Conservation (phyloP, 495 filamentous ascomycete species). For the Stereocaulon alpinum region DNA sequence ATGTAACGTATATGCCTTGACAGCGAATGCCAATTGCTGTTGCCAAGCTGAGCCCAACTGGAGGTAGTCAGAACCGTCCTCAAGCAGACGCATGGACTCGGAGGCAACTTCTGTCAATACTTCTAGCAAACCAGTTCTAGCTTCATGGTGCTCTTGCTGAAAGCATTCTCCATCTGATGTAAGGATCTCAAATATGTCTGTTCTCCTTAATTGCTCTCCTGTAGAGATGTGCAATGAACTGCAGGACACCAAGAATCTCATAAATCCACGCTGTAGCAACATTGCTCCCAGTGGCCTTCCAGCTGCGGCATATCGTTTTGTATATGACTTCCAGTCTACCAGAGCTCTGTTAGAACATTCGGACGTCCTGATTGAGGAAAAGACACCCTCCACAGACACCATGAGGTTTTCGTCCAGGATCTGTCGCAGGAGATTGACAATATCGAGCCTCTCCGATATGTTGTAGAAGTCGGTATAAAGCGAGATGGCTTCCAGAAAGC, state of each 20-base stretch:
- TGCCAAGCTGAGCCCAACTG: constrained; percentile 77
- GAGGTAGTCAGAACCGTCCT: constrained; percentile 80
- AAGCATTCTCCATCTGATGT: constrained; percentile 36
- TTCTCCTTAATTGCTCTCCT: constrained; percentile 44
- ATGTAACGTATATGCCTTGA: constrained; percentile 71
- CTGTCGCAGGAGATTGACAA: constrained; percentile 57
- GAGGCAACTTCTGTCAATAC: constrained; percentile 61
- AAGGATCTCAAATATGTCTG: constrained; percentile 67
- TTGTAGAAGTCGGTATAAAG: constrained; percentile 70
- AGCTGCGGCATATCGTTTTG: constrained; percentile 67
- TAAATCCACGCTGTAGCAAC: constrained; percentile 76
- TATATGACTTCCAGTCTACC: constrained; percentile 70
- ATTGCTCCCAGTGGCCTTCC: constrained; percentile 84
- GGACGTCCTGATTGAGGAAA: constrained; percentile 72
- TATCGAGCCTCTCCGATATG: constrained; percentile 52
- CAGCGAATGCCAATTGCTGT: constrained; percentile 73
- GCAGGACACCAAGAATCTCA: constrained; percentile 68
- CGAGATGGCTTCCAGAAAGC: constrained; percentile 75
- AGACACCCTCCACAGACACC: constrained; percentile 71
- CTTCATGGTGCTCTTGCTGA: constrained; percentile 38
- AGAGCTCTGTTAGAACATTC: constrained; percentile 38
- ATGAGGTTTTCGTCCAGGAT: constrained; percentile 76
- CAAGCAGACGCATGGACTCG: constrained; percentile 75
- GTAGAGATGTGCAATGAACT: constrained; percentile 61
- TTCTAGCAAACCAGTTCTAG: constrained; percentile 42